A percentile compares a stretch with the other conserved stretches of the same genome.
These are phyloP conservation scores for Arthrobotrys sinensis DNA, from an alignment of 2,329 filamentous ascomycete genomes.

Conservation along the genomic window DNA sequence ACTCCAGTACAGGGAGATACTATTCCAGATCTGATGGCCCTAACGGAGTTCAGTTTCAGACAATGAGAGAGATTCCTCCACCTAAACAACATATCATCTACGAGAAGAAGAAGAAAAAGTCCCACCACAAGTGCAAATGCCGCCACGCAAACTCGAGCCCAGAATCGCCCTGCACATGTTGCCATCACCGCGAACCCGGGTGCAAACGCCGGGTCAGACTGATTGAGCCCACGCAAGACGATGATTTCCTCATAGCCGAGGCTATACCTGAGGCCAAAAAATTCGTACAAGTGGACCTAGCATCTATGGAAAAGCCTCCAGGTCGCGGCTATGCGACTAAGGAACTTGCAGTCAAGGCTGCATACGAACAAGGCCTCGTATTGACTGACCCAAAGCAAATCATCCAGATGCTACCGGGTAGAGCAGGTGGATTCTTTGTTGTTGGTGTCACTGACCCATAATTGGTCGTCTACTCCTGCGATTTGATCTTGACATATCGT, in stretches of 20 bases:
- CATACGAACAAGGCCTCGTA: constrained; percentile 10
- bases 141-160: not conserved
- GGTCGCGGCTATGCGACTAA: constrained; percentile 28
- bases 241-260: not conserved
- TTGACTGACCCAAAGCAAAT: not conserved
- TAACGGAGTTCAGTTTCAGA: not conserved
- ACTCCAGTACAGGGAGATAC: constrained; percentile 13
- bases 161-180: not conserved
- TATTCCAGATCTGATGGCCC: not conserved
- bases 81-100: not conserved
- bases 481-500: not conserved
- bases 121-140: not conserved
- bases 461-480: not conserved
- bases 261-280: not conserved
- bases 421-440: constrained; percentile 40
- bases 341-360: constrained; percentile 25
- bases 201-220: too few relatives aligned
- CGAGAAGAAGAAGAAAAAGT: not conserved
- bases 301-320: not conserved
- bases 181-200: too few relatives aligned
- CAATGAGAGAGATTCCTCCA: not conserved
- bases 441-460: constrained; percentile 38
- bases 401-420: constrained; percentile 31
- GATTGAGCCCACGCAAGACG: not conserved
- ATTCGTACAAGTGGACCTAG: not conserved